Evolutionary conservation across 805 yeast genomes (phyloP).

Genomic region (Cyberlindnera euphorbiae): DNA sequence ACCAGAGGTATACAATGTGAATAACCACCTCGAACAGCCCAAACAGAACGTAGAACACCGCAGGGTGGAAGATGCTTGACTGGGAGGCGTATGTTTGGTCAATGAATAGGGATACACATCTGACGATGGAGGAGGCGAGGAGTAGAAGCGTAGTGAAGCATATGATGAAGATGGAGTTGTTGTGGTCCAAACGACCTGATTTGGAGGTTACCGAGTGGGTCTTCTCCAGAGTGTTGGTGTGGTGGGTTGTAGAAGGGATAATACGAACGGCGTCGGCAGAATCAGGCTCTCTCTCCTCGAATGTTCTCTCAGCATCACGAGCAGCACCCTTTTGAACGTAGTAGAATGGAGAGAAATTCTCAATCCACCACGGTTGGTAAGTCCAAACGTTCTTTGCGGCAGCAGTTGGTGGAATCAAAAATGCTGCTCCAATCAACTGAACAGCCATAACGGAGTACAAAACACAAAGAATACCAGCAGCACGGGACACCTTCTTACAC

Average conservation of each 20-base stretch:
- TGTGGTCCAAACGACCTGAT: slow-evolving; percentile 40
- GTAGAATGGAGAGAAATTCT: slow-evolving; percentile 53
- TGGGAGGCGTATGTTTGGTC: slow-evolving; percentile 26
- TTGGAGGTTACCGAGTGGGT: slow-evolving; percentile 26
- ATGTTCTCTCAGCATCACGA: slow-evolving; percentile 41
- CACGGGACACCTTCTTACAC: slow-evolving; percentile 52
- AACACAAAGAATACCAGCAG: slow-evolving; percentile 41
- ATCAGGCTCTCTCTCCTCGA: slow-evolving; percentile 40
- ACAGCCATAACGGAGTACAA: slow-evolving; percentile 53
- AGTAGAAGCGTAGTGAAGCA: slow-evolving; percentile 43
- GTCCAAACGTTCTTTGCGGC: slow-evolving; percentile 46
- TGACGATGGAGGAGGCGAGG: slow-evolving; percentile 44
- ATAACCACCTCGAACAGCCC: slow-evolving; percentile 62
- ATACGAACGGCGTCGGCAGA: slow-evolving; percentile 24
- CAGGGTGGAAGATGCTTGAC: slow-evolving; percentile 46
- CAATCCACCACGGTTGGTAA: slow-evolving; percentile 79
- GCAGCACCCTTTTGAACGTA: slow-evolving; percentile 53
- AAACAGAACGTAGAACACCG: slow-evolving; percentile 63
- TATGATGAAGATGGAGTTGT: slow-evolving; percentile 42
- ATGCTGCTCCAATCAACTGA: slow-evolving; percentile 46
- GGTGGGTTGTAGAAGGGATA: slow-evolving; percentile 50
- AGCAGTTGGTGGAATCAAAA: slow-evolving; percentile 48
- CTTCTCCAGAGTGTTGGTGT: slow-evolving; percentile 29
- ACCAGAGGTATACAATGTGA: slow-evolving; percentile 50
- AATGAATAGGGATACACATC: slow-evolving; percentile 44